Evolutionary conservation across 129 eudicot genomes (phyloP), one percentile per base, ranked within the genome.

Genomic region (Centella asiatica): DNA sequence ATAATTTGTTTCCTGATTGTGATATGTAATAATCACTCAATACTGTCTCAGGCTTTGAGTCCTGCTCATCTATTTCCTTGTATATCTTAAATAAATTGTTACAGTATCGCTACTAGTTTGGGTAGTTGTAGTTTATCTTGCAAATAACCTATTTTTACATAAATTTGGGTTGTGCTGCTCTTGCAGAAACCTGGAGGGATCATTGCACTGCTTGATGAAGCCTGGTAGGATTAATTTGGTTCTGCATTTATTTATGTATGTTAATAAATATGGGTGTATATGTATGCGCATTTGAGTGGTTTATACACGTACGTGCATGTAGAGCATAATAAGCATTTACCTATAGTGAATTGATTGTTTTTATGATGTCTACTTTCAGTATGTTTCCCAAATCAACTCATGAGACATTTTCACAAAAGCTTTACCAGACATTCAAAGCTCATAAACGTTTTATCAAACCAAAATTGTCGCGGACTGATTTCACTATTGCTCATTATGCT

Each of bases 111-210:
- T 26, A 5, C 61, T 31, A 15, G 44, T 31, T 32, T 26, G 0
- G 44, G 42, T 56, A 56, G 29, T 31, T 27, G 7, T 45, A 46
- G 29, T 17, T 39, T 50, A 56, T n/a, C 54, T 26, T 27, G 31
- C 36, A 63, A 62, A 32, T 57, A 23, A 57, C 51, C 24, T 55
- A 9, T 2, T 20, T 47, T 44, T 58, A 44, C 54, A 25, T 14
- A 10, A 31, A 2, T 8, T 58, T 9, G 5, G 28, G 19, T 29
- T 67, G 19, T 46, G 23, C 65, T 68, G 64, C 45, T 44, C 68
- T 74, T 79, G 87, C 88, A 90, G 97, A 90, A 90, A 86, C 97
- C 97, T 70, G 97, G 95, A 73, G 97, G 97, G 59, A 84, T 86
- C 69, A 75, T 90, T 71, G 95, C 97, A 67, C 84, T 90, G 72